Percentiles rank a stretch among this genome's conserved stretches.
phyloP scores from a whole-genome alignment of 2,329 filamentous ascomycete species.

The Clonostachys sp. region DNA sequence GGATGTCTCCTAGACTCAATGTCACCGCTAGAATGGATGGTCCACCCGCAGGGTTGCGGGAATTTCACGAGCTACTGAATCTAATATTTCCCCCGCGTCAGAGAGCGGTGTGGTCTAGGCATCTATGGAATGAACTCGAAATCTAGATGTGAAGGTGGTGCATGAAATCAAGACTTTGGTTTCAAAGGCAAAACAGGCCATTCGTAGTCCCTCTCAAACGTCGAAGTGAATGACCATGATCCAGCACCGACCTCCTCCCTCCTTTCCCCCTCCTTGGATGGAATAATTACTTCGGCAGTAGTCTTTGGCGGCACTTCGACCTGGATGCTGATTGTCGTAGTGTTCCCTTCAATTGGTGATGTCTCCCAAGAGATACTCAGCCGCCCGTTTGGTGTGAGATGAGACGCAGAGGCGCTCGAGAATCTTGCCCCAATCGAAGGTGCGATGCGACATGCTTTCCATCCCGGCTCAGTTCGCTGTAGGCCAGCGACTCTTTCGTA shows the following conservation, averaged over 20 bases:
- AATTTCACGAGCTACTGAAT: too few species aligned
- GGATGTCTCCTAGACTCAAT: too few species aligned
- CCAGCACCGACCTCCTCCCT: neutral
- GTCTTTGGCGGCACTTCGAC: neutral
- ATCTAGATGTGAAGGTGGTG: too few species aligned
- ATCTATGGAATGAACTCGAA: too few species aligned
- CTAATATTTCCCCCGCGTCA: too few species aligned
- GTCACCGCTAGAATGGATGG: too few species aligned
- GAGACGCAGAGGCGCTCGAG: neutral
- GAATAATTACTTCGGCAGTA: neutral
- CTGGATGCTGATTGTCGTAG: neutral
- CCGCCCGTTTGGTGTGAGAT: neutral
- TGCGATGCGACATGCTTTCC: neutral
- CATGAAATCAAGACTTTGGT: neutral
- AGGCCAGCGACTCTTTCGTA: neutral
- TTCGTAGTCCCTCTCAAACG: slow-evolving; percentile 4
- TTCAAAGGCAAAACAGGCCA: neutral
- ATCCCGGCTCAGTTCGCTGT: neutral
- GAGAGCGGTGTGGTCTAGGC: too few species aligned
- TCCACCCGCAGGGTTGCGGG: too few species aligned
- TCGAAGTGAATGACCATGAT: slow-evolving; percentile 2
- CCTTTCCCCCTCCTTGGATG: neutral
- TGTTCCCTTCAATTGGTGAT: neutral
- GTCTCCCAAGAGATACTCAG: neutral
- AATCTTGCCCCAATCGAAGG: neutral